Evolutionary conservation across 2,329 filamentous ascomycete species (phyloP), one percentile per base, ranked within the genome.

Genomic region (Calonectria honghensis): DNA sequence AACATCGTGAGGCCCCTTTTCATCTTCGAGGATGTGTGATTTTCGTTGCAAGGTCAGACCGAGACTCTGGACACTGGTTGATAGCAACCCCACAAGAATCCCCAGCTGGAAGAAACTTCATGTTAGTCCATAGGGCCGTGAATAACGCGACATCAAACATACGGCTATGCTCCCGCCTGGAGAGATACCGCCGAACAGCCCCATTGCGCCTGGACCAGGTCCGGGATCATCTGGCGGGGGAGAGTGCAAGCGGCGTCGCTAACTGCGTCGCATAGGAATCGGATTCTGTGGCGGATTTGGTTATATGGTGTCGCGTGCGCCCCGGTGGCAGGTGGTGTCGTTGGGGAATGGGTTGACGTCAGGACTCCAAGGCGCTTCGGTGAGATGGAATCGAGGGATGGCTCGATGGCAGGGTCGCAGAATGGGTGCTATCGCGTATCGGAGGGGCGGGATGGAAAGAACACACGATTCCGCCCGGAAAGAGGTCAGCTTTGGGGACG

Each of bases 11-110:
- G 90, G 90, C 67, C 92, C 91, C 85, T 98, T 98, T 87, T 97
- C 95, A 87, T 99, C 97, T 88, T 99, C 97, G 83, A 98, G 93
- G 79, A 99, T 94, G 87, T 99, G 97, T 77, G 97, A 98, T 87
- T 99, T 98, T 84, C 97, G 95, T 87, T 99, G 97, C 32, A 99
- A 90, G 39, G 97, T 99, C 78, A 99, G 91, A 79, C 97, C 97
- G 81, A 99, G 89, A 84, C 96, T 98, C 85, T 99, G 97, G 31
- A 98, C 92, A 84, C 96, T 97, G 74, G 97, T 98, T 73, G 96
- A 98, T 80, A 98, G 85, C 78, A 99, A 91, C 80, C 97, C 97
- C 83, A 98, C 96, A 77, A 98, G 86, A 83, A 99, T 96, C 82
- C 97, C 97, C 83, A 98, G 91, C 95, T 97, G 83, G 16, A 66